These are phyloP conservation scores for Lentithecium fluviatile DNA, from an alignment of 495 filamentous ascomycete genomes.

Conservation along the genomic window DNA sequence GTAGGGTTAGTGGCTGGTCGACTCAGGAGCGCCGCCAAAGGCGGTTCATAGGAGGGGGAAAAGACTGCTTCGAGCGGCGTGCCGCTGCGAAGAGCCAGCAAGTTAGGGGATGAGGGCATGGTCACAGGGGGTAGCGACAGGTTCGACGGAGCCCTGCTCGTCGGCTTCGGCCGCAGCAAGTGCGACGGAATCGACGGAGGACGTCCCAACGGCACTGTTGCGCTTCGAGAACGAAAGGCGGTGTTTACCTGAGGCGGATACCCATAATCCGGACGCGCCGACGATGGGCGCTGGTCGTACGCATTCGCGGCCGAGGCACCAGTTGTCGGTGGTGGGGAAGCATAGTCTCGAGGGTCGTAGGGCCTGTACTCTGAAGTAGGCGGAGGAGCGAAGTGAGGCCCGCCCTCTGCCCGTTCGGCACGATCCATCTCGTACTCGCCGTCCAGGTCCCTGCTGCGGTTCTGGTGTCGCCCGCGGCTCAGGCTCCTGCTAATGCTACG, in stretches of 20 bases:
- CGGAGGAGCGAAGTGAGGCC: slow-evolving; percentile 24
- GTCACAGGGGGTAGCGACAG: slow-evolving; percentile 1
- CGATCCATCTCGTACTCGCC: slow-evolving; percentile 15
- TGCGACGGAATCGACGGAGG: background rate
- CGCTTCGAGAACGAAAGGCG: slow-evolving; percentile 27
- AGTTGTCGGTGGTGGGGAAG: slow-evolving; percentile 2
- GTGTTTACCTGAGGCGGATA: slow-evolving; percentile 35
- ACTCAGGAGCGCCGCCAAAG: slow-evolving; percentile 18
- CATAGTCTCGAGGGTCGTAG: slow-evolving; percentile 38
- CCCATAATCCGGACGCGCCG: slow-evolving; percentile 24
- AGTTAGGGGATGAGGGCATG: slow-evolving; percentile 4
- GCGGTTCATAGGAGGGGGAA: slow-evolving; percentile 33
- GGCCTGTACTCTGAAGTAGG: slow-evolving; percentile 30
- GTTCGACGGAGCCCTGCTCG: slow-evolving; percentile 5
- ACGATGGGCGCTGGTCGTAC: slow-evolving; percentile 24
- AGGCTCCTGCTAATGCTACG: slow-evolving; percentile 10
- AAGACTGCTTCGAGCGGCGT: slow-evolving; percentile 27
- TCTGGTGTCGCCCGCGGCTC: slow-evolving; percentile 16
- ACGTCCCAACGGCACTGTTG: slow-evolving; percentile 2
- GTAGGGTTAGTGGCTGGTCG: slow-evolving; percentile 28
- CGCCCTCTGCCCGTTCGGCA: slow-evolving; percentile 15
- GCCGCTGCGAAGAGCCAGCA: slow-evolving; percentile 10
- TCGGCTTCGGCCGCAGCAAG: background rate
- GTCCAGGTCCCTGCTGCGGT: slow-evolving; percentile 19
- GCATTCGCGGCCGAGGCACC: slow-evolving; percentile 14